These are phyloP conservation scores for Collybiopsis confluens DNA, from an alignment of 768 basidiomycete genomes.

Conservation along the genomic window DNA sequence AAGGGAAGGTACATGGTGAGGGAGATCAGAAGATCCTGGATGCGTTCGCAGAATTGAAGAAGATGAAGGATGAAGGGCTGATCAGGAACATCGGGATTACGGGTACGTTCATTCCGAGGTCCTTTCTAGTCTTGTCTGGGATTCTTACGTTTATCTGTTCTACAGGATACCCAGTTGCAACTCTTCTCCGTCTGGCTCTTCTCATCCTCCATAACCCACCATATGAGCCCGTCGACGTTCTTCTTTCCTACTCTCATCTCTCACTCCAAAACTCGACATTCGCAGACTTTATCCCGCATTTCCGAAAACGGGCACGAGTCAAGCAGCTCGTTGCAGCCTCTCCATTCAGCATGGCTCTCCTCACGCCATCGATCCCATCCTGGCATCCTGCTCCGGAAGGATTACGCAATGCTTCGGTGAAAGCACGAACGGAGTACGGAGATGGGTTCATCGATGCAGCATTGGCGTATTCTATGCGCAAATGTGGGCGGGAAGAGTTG, in stretches of 20 bases:
- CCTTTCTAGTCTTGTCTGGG: no score
- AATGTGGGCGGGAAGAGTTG: conserved; percentile 32
- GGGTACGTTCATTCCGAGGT: conserved; percentile 38
- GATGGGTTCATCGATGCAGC: conserved; percentile 59
- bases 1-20: conserved; percentile 53
- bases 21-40: conserved; percentile 72
- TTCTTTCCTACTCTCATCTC: conserved; percentile 81
- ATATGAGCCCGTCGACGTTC: conserved; percentile 68
- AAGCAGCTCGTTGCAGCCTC: conserved; percentile 72
- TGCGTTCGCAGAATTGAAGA: conserved; percentile 61
- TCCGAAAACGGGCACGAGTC: conserved; percentile 61
- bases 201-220: conserved; percentile 65
- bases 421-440: conserved; percentile 30
- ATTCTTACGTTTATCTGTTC: not conserved
- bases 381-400: conserved; percentile 77
- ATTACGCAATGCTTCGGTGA: conserved; percentile 38
- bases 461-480: conserved; percentile 63
- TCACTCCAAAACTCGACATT: conserved; percentile 69
- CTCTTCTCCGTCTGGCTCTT: conserved; percentile 77
- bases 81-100: conserved; percentile 76
- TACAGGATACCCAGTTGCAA: conserved; percentile 76
- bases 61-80: conserved; percentile 68
- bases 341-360: conserved; percentile 80
- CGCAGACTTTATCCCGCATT: conserved; percentile 48
- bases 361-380: conserved; percentile 46